Evolutionary conservation across 192 early-diverging fungal species (phyloP).

Genomic region (Pecoramyces ruminantium): DNA sequence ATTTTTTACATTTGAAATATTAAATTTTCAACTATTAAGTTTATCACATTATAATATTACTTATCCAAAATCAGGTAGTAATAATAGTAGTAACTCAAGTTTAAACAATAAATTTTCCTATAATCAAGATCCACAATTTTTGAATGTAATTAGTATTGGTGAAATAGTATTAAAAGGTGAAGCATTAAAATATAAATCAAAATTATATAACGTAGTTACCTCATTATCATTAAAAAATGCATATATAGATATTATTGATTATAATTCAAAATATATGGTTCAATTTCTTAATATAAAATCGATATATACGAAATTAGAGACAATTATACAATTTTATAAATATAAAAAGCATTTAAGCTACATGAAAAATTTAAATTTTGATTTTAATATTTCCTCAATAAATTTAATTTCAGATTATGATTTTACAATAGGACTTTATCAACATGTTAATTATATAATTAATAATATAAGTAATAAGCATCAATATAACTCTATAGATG

Average conservation of each 20-base stretch:
- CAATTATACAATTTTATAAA: not conserved
- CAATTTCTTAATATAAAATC: not conserved
- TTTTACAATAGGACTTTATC: not conserved
- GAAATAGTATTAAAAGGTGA: not conserved
- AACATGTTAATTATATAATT: not conserved
- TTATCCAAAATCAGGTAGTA: too few relatives aligned
- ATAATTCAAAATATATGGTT: not conserved
- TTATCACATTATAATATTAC: not conserved
- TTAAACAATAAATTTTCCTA: not conserved
- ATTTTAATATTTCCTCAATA: not conserved
- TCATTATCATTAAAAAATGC: not conserved
- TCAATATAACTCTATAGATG: not conserved
- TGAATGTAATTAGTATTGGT: not conserved
- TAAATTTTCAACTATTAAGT: not conserved
- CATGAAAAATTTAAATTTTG: not conserved
- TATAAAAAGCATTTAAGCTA: not conserved
- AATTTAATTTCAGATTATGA: not conserved
- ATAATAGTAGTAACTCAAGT: too few relatives aligned
- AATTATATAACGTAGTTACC: not conserved
- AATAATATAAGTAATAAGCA: not conserved
- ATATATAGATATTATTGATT: not conserved
- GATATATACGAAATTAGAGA: not conserved
- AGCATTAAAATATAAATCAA: not conserved
- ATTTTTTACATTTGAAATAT: not conserved
- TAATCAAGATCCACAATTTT: not conserved